These are phyloP conservation scores for Solanum hybrid DNA, from an alignment of 305 asterid species.

Conservation along the genomic window DNA sequence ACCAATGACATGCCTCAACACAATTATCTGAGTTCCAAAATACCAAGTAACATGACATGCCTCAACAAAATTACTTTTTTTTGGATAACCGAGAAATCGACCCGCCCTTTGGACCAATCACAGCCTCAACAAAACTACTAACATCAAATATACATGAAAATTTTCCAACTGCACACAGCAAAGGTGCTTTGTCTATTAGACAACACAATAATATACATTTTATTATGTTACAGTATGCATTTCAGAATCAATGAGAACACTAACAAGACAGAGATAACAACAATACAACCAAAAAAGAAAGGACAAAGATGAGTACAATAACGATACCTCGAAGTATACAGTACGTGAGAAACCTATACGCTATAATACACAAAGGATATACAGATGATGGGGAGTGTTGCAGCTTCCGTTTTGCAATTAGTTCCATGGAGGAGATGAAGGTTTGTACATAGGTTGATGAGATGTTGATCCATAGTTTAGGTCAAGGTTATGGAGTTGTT, in stretches of 20 bases:
- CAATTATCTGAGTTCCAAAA: background rate
- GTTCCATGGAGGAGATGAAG: slow-evolving; percentile 91
- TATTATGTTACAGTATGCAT: background rate
- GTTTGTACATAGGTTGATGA: slow-evolving; percentile 57
- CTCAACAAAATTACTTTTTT: background rate
- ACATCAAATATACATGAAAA: background rate
- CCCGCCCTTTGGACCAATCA: background rate
- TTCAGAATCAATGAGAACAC: background rate
- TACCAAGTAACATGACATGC: background rate
- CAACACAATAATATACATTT: background rate
- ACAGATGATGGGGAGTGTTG: slow-evolving; percentile 18
- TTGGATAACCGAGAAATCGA: no score
- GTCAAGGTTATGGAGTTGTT: slow-evolving; percentile 84
- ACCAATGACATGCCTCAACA: no score
- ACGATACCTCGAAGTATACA: background rate
- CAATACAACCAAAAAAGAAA: background rate
- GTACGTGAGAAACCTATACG: slow-evolving; percentile 11
- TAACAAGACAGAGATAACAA: background rate
- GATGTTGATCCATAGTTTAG: slow-evolving; percentile 55
- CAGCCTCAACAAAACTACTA: background rate
- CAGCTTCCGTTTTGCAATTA: slow-evolving; percentile 8
- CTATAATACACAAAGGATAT: slow-evolving; percentile 28
- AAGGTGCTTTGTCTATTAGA: background rate
- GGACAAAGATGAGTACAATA: background rate
- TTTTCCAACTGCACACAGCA: background rate